Evolutionary conservation across 129 eudicot genomes (phyloP).

Genomic region (Saussurea involucrata): DNA sequence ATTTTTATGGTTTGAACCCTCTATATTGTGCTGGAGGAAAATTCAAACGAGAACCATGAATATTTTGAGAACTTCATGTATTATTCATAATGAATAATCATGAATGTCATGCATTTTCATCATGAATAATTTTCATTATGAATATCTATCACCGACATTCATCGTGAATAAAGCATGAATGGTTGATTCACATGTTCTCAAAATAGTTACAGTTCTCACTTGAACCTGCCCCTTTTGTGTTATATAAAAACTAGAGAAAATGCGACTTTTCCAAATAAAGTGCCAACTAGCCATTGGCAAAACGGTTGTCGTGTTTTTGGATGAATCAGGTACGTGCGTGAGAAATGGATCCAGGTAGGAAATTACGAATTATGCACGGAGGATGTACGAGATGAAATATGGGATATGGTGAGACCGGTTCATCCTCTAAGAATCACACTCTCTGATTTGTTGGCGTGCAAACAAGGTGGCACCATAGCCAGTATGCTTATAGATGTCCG

Average conservation of each 20-base stretch:
- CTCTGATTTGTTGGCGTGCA: slow-evolving; percentile 61
- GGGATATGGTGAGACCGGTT: slow-evolving; percentile 94
- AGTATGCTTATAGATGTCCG: slow-evolving; percentile 96
- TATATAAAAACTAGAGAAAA: neutral
- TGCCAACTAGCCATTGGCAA: neutral
- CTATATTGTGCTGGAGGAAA: neutral
- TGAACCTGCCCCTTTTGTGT: neutral
- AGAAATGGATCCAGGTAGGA: slow-evolving; percentile 90
- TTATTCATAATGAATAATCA: neutral
- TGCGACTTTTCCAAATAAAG: neutral
- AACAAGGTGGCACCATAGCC: slow-evolving; percentile 86
- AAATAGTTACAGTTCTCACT: neutral
- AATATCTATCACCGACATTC: neutral
- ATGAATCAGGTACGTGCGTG: slow-evolving; percentile 71
- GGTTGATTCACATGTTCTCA: neutral
- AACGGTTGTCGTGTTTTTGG: neutral
- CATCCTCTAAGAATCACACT: slow-evolving; percentile 69
- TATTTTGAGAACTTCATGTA: neutral
- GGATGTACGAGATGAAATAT: slow-evolving; percentile 89
- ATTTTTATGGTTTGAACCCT: neutral
- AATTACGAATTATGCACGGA: slow-evolving; percentile 79
- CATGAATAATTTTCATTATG: neutral
- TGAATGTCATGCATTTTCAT: too few relatives aligned
- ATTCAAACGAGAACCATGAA: neutral
- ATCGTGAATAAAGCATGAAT: neutral